Evolutionary conservation across 768 basidiomycete genomes (phyloP).

Genomic region (Arthromyces matolae): DNA sequence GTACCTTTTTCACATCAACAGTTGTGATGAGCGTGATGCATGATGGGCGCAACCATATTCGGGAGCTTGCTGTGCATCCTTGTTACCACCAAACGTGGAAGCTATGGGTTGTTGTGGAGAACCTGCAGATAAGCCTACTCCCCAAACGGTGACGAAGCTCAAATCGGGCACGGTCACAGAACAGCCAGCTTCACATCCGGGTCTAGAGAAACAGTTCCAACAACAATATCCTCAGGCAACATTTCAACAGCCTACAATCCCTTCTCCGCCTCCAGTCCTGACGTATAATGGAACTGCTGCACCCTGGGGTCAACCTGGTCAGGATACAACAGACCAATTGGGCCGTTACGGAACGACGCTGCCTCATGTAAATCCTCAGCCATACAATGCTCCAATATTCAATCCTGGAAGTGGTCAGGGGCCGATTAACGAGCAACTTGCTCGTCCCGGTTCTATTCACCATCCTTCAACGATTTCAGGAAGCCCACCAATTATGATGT

Average conservation of each 20-base stretch:
- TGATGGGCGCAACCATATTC: not conserved
- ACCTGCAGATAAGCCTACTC: conserved; percentile 25
- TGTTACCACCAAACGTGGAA: conserved; percentile 6
- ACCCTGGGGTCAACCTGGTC: conserved; percentile 34
- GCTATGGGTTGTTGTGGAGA: conserved; percentile 72
- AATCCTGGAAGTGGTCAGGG: conserved; percentile 20
- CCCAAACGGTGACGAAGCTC: conserved; percentile 27
- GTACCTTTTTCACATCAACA: conserved; percentile 13
- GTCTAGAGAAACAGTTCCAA: conserved; percentile 41
- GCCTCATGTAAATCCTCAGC: conserved; percentile 8
- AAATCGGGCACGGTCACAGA: conserved; percentile 37
- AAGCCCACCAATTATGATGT: conserved; percentile 21
- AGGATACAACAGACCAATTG: conserved; percentile 35
- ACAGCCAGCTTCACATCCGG: conserved; percentile 47
- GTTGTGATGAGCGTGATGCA: conserved; percentile 12
- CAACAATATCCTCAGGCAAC: conserved; percentile 27
- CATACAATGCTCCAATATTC: conserved; percentile 23
- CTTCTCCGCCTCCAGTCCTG: conserved; percentile 26
- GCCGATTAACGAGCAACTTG: conserved; percentile 24
- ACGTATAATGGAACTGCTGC: conserved; percentile 16
- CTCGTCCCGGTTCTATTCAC: conserved; percentile 30
- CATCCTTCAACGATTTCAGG: conserved; percentile 16
- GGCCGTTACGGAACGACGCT: conserved; percentile 19
- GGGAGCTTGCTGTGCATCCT: conserved; percentile 1
- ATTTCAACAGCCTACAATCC: conserved; percentile 39